Evolutionary conservation across 106 monocot species (phyloP), one percentile per base, ranked within the genome.

Genomic region (Dioscorea zingiberensis): DNA sequence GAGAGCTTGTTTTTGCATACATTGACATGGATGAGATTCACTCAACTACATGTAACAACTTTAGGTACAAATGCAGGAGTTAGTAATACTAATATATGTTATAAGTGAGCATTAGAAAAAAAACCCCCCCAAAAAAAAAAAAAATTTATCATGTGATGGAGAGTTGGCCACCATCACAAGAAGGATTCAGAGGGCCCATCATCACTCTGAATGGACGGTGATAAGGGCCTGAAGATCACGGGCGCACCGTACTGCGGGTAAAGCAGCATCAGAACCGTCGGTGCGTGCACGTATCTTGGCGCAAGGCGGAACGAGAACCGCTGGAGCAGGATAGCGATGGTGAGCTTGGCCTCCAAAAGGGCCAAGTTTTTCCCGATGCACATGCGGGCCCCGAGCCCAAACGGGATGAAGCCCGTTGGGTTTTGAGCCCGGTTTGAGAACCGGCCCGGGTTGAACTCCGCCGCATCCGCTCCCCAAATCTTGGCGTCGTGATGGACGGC

Each of bases 351-450:
- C 51, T 87, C 84, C 10, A 86, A 45, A 17, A 91, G n/a, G 5
- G 84, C 86, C 27, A 84, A 56, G 79, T 81, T 84, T 66, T 81
- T 86, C 10, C 91, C 91, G 29, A 91, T 83, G 84, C 91, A 91
- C 73, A 76, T 87, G 27, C 91, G 86, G 32, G 84, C 73, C 0
- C 91, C 91, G 0, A 76, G 68, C 53, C 86, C 91, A 58, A 91
- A 91, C 15, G 91, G 91, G 27, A 91, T 81, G 86, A 84, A 91
- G 8, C 78, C 77, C 1, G 56, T 81, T 27, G 77, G 71, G 57
- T 68, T 58, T 7, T 69, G 63, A n/a, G 74, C 70, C n/a, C 64
- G 64, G 24, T 56, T 59, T 1, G 61, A 48, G 74, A 85, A 85
- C n/a, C 85, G 65, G 21, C 23, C 71, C 21, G 85, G 85, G 63